phyloP scores from a whole-genome alignment of 192 early-diverging fungal genomes.

The Borealophlyctis nickersoniae region DNA sequence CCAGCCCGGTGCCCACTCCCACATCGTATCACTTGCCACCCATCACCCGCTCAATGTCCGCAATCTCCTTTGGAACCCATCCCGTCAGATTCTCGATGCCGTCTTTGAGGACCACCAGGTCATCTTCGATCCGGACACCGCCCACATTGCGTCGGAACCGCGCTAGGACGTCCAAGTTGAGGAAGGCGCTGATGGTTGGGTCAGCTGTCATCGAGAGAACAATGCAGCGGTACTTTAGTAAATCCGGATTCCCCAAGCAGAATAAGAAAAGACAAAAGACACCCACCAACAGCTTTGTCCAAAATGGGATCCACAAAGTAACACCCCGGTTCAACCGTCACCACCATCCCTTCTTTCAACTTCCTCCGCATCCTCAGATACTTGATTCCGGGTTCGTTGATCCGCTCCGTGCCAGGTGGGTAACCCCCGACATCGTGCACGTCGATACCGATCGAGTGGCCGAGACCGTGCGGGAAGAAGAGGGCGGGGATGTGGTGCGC shows the following conservation, averaged over 20 bases:
- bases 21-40: no score
- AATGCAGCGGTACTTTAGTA: not conserved
- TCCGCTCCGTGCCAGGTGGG: constrained; percentile 65
- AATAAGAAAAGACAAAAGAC: not conserved
- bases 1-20: no score
- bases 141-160: constrained; percentile 72
- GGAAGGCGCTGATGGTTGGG: constrained; percentile 52
- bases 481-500: constrained; percentile 68
- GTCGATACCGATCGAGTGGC: constrained; percentile 83
- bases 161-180: constrained; percentile 66
- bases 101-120: constrained; percentile 73
- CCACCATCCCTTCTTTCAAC: constrained; percentile 75
- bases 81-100: constrained; percentile 81
- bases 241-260: not conserved
- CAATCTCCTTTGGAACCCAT: constrained; percentile 69
- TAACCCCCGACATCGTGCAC: constrained; percentile 83
- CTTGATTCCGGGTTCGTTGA: constrained; percentile 67
- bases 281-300: constrained; percentile 48
- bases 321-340: constrained; percentile 92
- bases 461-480: constrained; percentile 91
- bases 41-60: constrained; percentile 68
- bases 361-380: constrained; percentile 73
- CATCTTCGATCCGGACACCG: constrained; percentile 91
- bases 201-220: constrained; percentile 37
- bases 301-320: constrained; percentile 88